phyloP scores from a whole-genome alignment of 371 early-diverging fungal genomes.

The Umbelopsis sp. region DNA sequence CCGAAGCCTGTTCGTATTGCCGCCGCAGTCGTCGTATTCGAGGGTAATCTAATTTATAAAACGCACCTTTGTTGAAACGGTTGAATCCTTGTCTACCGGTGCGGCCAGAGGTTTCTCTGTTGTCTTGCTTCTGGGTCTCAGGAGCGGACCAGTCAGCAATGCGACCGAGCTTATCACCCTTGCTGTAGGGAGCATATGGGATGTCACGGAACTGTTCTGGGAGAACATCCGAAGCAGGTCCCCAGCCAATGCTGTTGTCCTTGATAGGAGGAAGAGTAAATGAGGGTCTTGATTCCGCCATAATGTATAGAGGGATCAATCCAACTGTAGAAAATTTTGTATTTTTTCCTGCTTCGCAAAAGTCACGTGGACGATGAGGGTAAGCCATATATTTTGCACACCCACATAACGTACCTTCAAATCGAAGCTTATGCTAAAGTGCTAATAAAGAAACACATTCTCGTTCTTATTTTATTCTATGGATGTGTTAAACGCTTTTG shows the following conservation, averaged over 20 bases:
- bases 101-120: slow-evolving; percentile 55
- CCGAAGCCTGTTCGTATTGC: neutral
- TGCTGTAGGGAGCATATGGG: slow-evolving; percentile 95
- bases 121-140: slow-evolving; percentile 70
- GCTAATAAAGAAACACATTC: no score
- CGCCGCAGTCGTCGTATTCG: neutral
- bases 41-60: neutral
- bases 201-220: slow-evolving; percentile 78
- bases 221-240: slow-evolving; percentile 61
- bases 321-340: neutral
- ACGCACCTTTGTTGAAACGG: slow-evolving; percentile 66
- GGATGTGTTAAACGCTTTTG: no score
- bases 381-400: no score
- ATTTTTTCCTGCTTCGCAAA: neutral
- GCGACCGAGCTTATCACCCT: slow-evolving; percentile 92
- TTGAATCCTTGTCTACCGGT: slow-evolving; percentile 62
- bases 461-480: no score
- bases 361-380: neutral
- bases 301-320: slow-evolving; percentile 13
- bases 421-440: no score
- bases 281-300: slow-evolving; percentile 34
- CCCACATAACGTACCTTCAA: no score
- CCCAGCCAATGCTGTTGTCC: slow-evolving; percentile 81
- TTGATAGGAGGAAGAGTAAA: slow-evolving; percentile 74
- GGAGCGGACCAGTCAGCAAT: slow-evolving; percentile 91